Evolutionary conservation across 2,329 filamentous ascomycete genomes (phyloP).

Genomic region (Fusarium begoniae): DNA sequence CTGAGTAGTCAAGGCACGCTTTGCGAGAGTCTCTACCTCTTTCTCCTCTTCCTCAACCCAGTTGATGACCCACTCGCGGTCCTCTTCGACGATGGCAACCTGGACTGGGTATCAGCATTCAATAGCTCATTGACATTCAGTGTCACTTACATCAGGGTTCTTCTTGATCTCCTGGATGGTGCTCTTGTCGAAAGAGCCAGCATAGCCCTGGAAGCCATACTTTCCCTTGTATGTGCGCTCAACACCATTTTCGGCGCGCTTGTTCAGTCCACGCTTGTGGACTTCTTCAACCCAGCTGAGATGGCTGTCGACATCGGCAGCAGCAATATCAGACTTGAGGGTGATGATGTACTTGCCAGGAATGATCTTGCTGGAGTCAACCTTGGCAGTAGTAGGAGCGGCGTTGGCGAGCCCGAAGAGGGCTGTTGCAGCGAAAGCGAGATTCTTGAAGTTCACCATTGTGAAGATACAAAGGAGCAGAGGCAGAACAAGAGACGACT

Average conservation of each 20-base stretch:
- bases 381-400: conserved; percentile 36
- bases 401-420: conserved; percentile 36
- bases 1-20: conserved; percentile 45
- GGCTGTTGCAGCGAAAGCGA: conserved; percentile 39
- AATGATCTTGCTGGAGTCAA: conserved; percentile 39
- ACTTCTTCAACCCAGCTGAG: conserved; percentile 60
- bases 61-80: conserved; percentile 43
- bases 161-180: conserved; percentile 54
- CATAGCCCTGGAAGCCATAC: conserved; percentile 52
- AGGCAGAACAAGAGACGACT: neutral
- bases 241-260: conserved; percentile 53
- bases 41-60: conserved; percentile 31
- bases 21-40: conserved; percentile 24
- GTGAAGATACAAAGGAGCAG: conserved; percentile 15
- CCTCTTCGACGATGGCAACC: conserved; percentile 46
- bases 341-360: conserved; percentile 67
- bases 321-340: conserved; percentile 61
- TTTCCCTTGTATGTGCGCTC: conserved; percentile 44
- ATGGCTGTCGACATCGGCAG: conserved; percentile 57
- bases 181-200: conserved; percentile 53
- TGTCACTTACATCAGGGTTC: conserved; percentile 52
- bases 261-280: conserved; percentile 62
- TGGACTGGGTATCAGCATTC: conserved; percentile 7
- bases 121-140: neutral
- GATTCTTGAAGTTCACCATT: conserved; percentile 46